These are phyloP conservation scores for Wallemia hederae DNA, from an alignment of 1,284 basidiomycete species.

Conservation along the genomic window DNA sequence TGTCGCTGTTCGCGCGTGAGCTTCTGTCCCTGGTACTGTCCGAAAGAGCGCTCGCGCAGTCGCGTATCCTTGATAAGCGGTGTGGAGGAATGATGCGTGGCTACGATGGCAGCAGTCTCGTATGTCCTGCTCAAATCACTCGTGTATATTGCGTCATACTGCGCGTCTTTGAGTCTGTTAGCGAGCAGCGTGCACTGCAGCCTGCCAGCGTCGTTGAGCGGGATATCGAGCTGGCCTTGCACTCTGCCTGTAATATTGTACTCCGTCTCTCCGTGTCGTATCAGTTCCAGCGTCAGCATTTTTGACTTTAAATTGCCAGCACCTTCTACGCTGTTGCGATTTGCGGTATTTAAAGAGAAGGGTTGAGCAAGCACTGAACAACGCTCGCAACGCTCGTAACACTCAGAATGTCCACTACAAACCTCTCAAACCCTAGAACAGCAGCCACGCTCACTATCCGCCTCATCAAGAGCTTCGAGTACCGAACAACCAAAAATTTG, in stretches of 20 bases:
- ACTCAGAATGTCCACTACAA: constrained; percentile 19
- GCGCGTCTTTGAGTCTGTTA: background rate
- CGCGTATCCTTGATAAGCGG: background rate
- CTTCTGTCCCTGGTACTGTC: background rate
- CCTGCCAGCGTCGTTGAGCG: constrained; percentile 6
- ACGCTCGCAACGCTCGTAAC: background rate
- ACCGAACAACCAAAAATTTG: constrained; percentile 60
- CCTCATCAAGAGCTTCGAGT: constrained; percentile 83
- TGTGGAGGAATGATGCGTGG: background rate
- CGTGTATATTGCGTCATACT: background rate
- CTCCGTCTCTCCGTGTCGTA: constrained; percentile 7
- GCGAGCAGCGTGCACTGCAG: constrained; percentile 2
- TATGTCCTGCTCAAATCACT: background rate
- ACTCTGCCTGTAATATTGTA: constrained; percentile 6
- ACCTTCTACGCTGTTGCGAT: background rate
- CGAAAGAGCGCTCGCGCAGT: background rate
- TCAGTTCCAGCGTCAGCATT: constrained; percentile 1
- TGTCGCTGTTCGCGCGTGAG: background rate
- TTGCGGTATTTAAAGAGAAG: background rate
- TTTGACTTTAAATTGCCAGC: background rate
- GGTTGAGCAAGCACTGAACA: no score
- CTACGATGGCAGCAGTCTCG: background rate
- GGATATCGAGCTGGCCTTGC: constrained; percentile 8
- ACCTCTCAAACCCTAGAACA: constrained; percentile 33
- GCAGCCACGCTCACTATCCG: constrained; percentile 61